Evolutionary conservation across 2,329 filamentous ascomycete species (phyloP), one percentile per base, ranked within the genome.

Genomic region (Aspergillus candidus): DNA sequence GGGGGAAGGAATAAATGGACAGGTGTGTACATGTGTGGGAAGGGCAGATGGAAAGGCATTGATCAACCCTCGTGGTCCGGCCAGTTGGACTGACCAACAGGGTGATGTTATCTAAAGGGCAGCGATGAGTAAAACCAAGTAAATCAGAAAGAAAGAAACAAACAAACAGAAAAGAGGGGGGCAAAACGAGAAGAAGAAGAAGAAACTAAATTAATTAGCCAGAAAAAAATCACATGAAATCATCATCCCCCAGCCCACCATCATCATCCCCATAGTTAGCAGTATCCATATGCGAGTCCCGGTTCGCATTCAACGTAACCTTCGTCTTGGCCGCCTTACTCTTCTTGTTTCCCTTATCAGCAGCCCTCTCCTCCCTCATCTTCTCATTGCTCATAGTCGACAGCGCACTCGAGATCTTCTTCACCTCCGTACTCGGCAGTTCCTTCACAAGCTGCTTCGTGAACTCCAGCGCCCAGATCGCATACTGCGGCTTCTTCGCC

Each of bases 361-460:
- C 81, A 4, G 84, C 83, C 78, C 97, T 96, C 78, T 98, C 93
- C 69, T 96, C 90, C 75, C 89, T 94, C 84, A 97, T 84, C 78
- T 94, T 96, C 79, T 97, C 93, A 66, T 98, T 98, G 65, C 88
- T 80, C 44, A 95, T 77, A 4, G 89, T 84, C n/a, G 90, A 95
- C 60, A 98, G 71, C 4, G 80, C 78, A 67, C 86, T 94, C 11
- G 88, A 81, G 54, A 95, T 80, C 77, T 97, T 97, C 80, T 97
- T 96, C 71, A 97, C 90, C 72, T 97, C 89, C 45, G 93, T 84
- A 64, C 88, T 94, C 11, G 86, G 83, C 54, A 98, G 71, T 22
- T 95, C 90, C 71, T 89, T 90, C 58, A 83, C 80, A 35, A 97
- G 78, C 61, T 88, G 82, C 75, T 94, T 95, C 52, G 79, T 71